Evolutionary conservation across 2,329 filamentous ascomycete genomes (phyloP).

Genomic region (Hypoxylon rubiginosum): DNA sequence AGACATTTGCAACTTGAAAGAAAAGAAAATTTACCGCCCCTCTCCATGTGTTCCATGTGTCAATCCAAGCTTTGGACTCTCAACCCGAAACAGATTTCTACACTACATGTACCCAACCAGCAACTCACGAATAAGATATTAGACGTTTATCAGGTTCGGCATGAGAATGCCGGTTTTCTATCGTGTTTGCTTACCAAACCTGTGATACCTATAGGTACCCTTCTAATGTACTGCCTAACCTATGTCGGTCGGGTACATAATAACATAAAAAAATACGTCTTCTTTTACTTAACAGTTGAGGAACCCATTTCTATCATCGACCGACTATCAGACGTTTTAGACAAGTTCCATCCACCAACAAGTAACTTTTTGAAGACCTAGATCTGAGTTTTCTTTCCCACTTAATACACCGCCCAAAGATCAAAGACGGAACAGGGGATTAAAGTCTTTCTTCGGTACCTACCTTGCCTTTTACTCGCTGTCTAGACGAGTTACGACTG

Average conservation of each 20-base stretch:
- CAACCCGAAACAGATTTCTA: slow-evolving; percentile 20
- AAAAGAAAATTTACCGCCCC: slow-evolving; percentile 10
- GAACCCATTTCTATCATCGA: slow-evolving; percentile 19
- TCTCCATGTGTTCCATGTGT: slow-evolving; percentile 17
- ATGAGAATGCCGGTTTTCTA: slow-evolving; percentile 16
- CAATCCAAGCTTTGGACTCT: slow-evolving; percentile 2
- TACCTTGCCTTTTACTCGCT: slow-evolving; percentile 5
- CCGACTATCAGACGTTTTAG: slow-evolving; percentile 35
- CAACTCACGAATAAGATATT: slow-evolving; percentile 11
- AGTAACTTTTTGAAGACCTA: slow-evolving; percentile 14
- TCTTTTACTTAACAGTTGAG: slow-evolving; percentile 33
- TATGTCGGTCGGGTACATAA: not conserved
- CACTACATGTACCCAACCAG: not conserved
- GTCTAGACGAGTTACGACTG: slow-evolving; percentile 13
- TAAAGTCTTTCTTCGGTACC: slow-evolving; percentile 26
- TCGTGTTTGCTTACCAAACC: slow-evolving; percentile 23
- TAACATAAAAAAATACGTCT: slow-evolving; percentile 3
- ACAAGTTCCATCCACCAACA: slow-evolving; percentile 18
- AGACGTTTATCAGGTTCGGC: slow-evolving; percentile 9
- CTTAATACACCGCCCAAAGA: slow-evolving; percentile 9
- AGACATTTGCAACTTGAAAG: slow-evolving; percentile 17
- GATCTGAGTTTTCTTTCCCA: slow-evolving; percentile 3
- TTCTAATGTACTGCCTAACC: not conserved
- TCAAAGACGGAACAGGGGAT: slow-evolving; percentile 14
- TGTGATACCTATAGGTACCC: slow-evolving; percentile 20